Evolutionary conservation across 108 stramenopile species (phyloP), one percentile per base, ranked within the genome.

Genomic region (Nannochloropsis gaditana): DNA sequence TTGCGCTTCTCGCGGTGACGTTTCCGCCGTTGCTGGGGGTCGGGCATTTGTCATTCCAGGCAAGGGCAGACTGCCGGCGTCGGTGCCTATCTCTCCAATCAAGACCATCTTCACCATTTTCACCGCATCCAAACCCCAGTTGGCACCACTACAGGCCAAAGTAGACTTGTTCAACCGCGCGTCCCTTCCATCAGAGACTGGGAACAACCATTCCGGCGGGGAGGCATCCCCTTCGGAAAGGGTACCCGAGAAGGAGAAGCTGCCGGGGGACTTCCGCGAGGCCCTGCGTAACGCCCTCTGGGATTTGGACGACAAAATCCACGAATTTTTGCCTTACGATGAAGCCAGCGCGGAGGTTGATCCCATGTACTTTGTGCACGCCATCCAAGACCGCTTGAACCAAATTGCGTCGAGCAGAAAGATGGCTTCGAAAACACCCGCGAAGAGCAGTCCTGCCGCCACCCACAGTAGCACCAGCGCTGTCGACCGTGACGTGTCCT

Each of bases 261-360:
- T n/a, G 59, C 59, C 3, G 59, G 59, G 59, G 59, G 59, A 73
- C 15, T 73, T 73, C 19, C 59, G 59, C 4, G 59, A 15, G n/a
- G 59, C 59, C 6, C 19, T 73, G 59, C 59, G 59, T n/a, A n/a
- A 73, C n/a, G 59, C 59, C n/a, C 15, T 73, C n/a, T 73, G 59
- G 59, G 59, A 73, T 15, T 73, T 73, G n/a, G 59, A 73, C 59
- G 59, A 73, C n/a, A 15, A n/a, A n/a, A 73, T 73, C 59, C 59
- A 73, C 59, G 59, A 73, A n/a, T n/a, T 73, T 15, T n/a, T 73
- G 59, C 59, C 59, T n/a, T 73, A 73, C n/a, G 59, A 73, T 8
- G 59, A 73, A 8, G n/a, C 4, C 19, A n/a, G n/a, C 59, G 59
- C 59, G 19, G 59, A 73, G 15, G 59, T 2, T 6, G 59, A 73